These are phyloP conservation scores for Periconia sp. DNA, from an alignment of 2,329 filamentous ascomycete genomes.

Conservation along the genomic window DNA sequence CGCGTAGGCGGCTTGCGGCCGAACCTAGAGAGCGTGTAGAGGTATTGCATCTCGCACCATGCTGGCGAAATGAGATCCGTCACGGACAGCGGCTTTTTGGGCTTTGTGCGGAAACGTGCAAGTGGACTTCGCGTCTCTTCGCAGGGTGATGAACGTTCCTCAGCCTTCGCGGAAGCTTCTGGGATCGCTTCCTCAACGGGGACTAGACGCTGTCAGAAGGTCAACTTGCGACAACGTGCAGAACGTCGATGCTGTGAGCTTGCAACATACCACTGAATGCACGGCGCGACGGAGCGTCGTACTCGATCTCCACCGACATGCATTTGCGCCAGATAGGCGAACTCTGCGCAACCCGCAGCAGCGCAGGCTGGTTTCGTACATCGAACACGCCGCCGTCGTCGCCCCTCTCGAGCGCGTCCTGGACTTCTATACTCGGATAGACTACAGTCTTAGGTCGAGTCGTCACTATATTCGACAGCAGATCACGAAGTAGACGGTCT, in stretches of 20 bases:
- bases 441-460: slow-evolving; percentile 34
- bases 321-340: slow-evolving; percentile 24
- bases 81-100: slow-evolving; percentile 81
- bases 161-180: neutral
- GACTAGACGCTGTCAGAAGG: slow-evolving; percentile 48
- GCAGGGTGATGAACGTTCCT: slow-evolving; percentile 1
- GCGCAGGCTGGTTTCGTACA: slow-evolving; percentile 17
- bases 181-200: slow-evolving; percentile 29
- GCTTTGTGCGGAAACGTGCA: slow-evolving; percentile 77
- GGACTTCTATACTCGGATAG: slow-evolving; percentile 27
- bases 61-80: slow-evolving; percentile 87
- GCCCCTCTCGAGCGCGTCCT: slow-evolving; percentile 14
- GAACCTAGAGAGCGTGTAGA: slow-evolving; percentile 79
- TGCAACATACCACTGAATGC: slow-evolving; percentile 40
- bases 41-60: slow-evolving; percentile 97
- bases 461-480: slow-evolving; percentile 55
- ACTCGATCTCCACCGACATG: slow-evolving; percentile 50
- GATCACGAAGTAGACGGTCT: slow-evolving; percentile 58
- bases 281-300: slow-evolving; percentile 45
- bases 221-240: slow-evolving; percentile 33
- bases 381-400: neutral
- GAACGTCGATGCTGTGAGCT: neutral
- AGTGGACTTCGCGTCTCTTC: slow-evolving; percentile 66
- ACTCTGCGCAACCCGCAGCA: slow-evolving; percentile 29
- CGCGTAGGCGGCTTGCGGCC: slow-evolving; percentile 77